Base-by-base conservation (phyloP, 352 stramenopile species). In the Pythium oligandrum region DNA sequence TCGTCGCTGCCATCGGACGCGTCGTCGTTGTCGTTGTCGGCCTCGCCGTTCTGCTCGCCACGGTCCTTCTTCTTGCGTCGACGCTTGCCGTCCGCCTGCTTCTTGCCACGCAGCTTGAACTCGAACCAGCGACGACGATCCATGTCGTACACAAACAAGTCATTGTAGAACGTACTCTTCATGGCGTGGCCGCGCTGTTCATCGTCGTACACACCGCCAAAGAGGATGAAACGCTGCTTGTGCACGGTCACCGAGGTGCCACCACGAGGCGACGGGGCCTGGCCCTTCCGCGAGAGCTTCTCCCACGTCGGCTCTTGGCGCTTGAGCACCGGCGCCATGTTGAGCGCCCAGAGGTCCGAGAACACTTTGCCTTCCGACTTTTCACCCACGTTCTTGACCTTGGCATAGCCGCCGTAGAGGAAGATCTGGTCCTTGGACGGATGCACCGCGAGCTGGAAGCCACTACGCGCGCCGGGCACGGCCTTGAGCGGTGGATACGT, bases 111-210 rank as follows among this genome's bases (percentile, higher is more conserved):
- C 60, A 98, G 51, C 38, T 86, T 84, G 59, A 91, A 90, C 55
- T 96, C 82, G 59, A 97, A 99, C 95, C 95, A 99, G 49, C 95
- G 93, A 12, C 93, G 83, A 31, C 92, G 82, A 53, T 98, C 93
- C 78, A 98, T 96, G 69, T 99, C 96, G 61, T 98, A 97, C 17
- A 96, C 93, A 70, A 97, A 98, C 38, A 99, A 65, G 63, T 98
- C 95, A 68, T 98, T 97, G 73, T 97, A 99, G 75, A 99, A 98
- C 36, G 96, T 90, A 34, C 75, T 90, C 61, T 90, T 77, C 51
- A 94, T 90, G 35, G 78, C 57, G 48, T 94, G 82, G 17, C 81
- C 79, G 12, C 79, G 78, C 48, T 88, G 73, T 64, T 98, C 93
- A 61, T 94, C 77, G 65, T 98, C 95, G 48, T 93, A 87, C 4